A percentile compares a stretch with the other conserved stretches of the same genome.
Conservation (phyloP, 257 asterid genomes). For the Plantago major region DNA sequence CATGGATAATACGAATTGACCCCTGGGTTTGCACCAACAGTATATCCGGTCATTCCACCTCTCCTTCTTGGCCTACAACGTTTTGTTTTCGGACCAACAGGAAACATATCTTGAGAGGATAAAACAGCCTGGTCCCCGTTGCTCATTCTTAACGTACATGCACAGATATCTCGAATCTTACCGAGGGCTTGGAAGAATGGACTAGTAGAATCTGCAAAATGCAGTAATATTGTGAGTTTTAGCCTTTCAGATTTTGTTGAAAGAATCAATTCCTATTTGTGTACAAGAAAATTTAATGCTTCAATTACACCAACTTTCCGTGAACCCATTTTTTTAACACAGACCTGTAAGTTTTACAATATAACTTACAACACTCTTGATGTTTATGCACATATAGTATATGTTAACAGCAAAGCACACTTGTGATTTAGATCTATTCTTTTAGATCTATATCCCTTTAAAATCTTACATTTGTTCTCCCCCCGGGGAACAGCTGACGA, state of each 20-base stretch:
- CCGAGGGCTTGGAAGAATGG: conserved; percentile 44
- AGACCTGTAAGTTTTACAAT: too few species aligned
- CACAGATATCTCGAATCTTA: conserved; percentile 51
- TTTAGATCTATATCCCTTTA: too few species aligned
- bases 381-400: too few species aligned
- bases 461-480: neutral
- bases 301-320: too few species aligned
- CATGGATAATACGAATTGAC: conserved; percentile 27
- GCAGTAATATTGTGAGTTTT: conserved; percentile 3
- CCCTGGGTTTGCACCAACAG: conserved; percentile 24
- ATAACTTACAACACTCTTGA: too few species aligned
- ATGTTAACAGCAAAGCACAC: too few species aligned
- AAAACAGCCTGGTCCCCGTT: conserved; percentile 30
- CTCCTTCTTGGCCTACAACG: conserved; percentile 55
- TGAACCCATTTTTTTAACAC: too few species aligned
- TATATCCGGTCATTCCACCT: conserved; percentile 39
- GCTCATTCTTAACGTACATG: conserved; percentile 34
- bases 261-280: neutral
- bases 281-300: neutral
- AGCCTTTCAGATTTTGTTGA: neutral
- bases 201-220: conserved; percentile 33
- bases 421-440: too few species aligned
- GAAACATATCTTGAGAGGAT: conserved; percentile 25
- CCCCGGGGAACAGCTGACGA: neutral
- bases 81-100: conserved; percentile 44